phyloP scores from a whole-genome alignment of 352 stramenopile genomes.

The Pythium guiyangense region DNA sequence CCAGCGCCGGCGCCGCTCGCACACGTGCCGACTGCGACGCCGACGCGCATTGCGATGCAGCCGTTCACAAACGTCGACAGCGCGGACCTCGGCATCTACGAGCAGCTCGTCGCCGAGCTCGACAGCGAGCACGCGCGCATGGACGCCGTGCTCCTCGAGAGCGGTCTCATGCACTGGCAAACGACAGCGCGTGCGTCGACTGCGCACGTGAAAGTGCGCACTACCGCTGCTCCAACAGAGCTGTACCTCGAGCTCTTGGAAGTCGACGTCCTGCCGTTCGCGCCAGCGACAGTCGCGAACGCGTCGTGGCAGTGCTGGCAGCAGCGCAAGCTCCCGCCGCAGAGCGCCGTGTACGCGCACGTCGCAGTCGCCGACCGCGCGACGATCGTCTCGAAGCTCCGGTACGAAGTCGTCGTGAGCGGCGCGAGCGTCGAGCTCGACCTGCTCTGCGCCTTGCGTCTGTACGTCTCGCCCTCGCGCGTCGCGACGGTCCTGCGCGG shows the following conservation, averaged over 20 bases:
- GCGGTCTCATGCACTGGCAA: constrained; percentile 3
- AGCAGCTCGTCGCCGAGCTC: background rate
- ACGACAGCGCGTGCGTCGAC: constrained; percentile 1
- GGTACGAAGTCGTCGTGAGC: background rate
- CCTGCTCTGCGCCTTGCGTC: background rate
- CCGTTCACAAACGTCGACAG: background rate
- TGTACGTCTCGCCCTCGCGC: constrained; percentile 1
- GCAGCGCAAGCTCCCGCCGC: background rate
- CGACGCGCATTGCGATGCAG: constrained; percentile 1
- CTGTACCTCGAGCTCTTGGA: constrained; percentile 7
- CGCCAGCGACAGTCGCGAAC: constrained; percentile 1
- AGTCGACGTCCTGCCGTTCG: constrained; percentile 6
- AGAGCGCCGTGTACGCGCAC: no score
- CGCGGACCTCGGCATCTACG: constrained; percentile 1
- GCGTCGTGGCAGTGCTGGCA: constrained; percentile 9
- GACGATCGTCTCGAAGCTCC: constrained; percentile 1
- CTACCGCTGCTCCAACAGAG: no score
- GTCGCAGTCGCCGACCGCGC: no score
- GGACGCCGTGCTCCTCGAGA: constrained; percentile 3
- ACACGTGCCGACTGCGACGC: background rate
- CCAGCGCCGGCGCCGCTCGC: no score
- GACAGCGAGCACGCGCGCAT: constrained; percentile 2
- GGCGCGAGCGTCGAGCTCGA: constrained; percentile 7
- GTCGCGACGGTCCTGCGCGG: background rate
- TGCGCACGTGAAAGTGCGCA: constrained; percentile 1